Percentiles rank a stretch among this genome's conserved stretches.
Conservation (phyloP, 164 flowering plant genomes). For the Tetracentron sinense region DNA sequence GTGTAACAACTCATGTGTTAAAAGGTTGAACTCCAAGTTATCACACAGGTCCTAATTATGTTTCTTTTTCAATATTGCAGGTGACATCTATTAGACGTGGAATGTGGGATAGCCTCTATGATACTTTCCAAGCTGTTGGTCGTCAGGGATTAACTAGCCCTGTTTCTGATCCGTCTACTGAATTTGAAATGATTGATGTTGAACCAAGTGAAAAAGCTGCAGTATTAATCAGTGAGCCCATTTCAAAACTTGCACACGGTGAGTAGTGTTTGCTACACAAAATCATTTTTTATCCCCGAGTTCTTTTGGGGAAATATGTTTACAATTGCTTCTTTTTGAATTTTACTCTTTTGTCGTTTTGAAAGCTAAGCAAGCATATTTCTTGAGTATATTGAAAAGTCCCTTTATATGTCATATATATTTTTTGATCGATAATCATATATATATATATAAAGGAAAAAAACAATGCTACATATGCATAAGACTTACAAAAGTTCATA, state of each 20-base stretch:
- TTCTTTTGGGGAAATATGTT: not conserved
- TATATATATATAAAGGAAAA: too few species aligned
- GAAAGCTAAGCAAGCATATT: too few species aligned
- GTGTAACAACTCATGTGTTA: too few species aligned
- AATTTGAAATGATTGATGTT: slow-evolving; percentile 46
- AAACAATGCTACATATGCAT: too few species aligned
- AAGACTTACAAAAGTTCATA: too few species aligned
- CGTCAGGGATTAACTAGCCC: slow-evolving; percentile 20
- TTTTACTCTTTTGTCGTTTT: too few species aligned
- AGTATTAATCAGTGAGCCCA: slow-evolving; percentile 7
- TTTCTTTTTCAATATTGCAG: slow-evolving; percentile 35
- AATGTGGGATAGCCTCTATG: slow-evolving; percentile 85
- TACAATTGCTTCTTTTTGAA: not conserved
- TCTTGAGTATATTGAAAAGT: not conserved
- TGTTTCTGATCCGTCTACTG: slow-evolving; percentile 21
- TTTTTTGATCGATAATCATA: too few species aligned
- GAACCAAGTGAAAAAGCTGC: slow-evolving; percentile 37
- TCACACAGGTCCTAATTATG: too few species aligned
- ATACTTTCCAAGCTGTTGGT: slow-evolving; percentile 40
- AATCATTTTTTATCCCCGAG: not conserved
- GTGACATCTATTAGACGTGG: slow-evolving; percentile 67
- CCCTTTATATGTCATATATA: too few species aligned
- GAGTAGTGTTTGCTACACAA: slow-evolving; percentile 18
- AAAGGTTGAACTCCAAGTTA: too few species aligned
- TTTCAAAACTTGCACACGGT: slow-evolving; percentile 24